Percentiles rank a stretch among this genome's conserved stretches.
Evolutionary conservation across 331 rosid genomes (phyloP).

Genomic region (Malus hybrid): DNA sequence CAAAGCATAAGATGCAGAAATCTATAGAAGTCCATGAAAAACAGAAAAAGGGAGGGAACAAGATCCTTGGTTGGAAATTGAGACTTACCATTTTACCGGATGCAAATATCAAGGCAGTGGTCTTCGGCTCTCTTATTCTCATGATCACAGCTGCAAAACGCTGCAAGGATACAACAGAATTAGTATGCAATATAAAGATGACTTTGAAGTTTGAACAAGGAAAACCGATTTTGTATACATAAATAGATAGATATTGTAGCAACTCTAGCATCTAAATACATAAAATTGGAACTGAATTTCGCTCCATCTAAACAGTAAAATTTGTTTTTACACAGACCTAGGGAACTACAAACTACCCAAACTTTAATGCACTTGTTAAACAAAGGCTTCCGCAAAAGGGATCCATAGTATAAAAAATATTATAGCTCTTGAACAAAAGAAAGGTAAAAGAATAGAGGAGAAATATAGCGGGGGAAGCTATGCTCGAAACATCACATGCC

Average conservation of each 20-base stretch:
- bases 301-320: background rate
- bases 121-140: slow-evolving; percentile 96
- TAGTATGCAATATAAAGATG: background rate
- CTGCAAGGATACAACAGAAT: slow-evolving; percentile 34
- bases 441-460: too few relatives aligned
- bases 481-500: slow-evolving; percentile 32
- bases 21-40: background rate
- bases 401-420: background rate
- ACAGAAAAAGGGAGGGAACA: background rate
- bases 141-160: slow-evolving; percentile 99
- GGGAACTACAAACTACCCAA: background rate
- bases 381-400: background rate
- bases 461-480: background rate
- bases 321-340: background rate
- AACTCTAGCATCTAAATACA: background rate
- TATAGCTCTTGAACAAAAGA: background rate
- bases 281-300: background rate
- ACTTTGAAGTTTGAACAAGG: background rate
- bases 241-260: background rate
- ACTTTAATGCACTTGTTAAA: background rate
- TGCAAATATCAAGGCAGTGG: slow-evolving; percentile 91
- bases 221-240: background rate
- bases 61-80: background rate
- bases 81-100: slow-evolving; percentile 85
- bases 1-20: background rate